Evolutionary conservation across 306 rosid species (phyloP).

Genomic region (Dalbergia cultrata): DNA sequence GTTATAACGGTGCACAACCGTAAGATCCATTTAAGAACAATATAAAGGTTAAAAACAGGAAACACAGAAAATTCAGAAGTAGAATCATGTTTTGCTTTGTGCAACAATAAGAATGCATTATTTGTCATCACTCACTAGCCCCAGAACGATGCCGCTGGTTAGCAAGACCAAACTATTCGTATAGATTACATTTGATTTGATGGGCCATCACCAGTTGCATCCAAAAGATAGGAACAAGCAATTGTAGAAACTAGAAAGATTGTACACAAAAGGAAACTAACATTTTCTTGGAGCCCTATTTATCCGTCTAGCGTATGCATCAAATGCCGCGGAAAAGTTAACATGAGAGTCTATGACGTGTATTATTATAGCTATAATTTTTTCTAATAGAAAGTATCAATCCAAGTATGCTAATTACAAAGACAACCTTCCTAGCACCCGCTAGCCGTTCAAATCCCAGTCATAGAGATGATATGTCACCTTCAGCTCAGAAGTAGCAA

Average conservation of each 20-base stretch:
- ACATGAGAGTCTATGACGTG: constrained; percentile 14
- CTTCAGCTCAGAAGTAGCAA: constrained; percentile 81
- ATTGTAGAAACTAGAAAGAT: constrained; percentile 32
- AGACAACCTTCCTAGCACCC: not conserved
- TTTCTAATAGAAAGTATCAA: constrained; percentile 39
- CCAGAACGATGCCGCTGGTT: not conserved
- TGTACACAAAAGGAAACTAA: not conserved
- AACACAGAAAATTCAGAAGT: not conserved
- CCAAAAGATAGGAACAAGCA: not conserved
- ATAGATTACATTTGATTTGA: not conserved
- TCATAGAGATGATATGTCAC: constrained; percentile 80
- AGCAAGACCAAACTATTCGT: constrained; percentile 27
- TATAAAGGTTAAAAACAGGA: no score
- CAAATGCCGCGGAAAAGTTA: constrained; percentile 27
- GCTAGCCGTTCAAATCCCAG: constrained; percentile 85
- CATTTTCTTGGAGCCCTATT: constrained; percentile 5
- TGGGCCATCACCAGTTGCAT: constrained; percentile 23
- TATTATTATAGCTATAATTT: constrained; percentile 20
- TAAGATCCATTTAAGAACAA: no score
- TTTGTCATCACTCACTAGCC: constrained; percentile 2
- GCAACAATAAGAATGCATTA: not conserved
- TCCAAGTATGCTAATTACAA: constrained; percentile 37
- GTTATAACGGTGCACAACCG: no score
- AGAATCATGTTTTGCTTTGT: not conserved
- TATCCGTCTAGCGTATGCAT: constrained; percentile 3